Evolutionary conservation across 495 filamentous ascomycete genomes (phyloP), one percentile per base, ranked within the genome.

Genomic region (Chaetomidium leptoderma): DNA sequence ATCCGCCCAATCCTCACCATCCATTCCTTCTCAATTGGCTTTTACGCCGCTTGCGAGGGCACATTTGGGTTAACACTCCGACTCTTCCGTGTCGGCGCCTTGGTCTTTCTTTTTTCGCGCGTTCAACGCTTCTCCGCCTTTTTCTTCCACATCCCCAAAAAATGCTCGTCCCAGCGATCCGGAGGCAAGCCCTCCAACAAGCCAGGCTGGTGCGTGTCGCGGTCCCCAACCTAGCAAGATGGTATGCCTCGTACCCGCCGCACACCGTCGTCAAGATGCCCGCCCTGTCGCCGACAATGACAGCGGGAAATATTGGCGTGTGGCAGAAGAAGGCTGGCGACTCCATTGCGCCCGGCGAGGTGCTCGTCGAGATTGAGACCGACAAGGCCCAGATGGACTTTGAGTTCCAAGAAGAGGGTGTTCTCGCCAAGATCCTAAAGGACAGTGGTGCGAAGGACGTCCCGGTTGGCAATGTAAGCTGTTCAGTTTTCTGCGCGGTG

Each of bases 371-470:
- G 80, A 97, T 99, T 70, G 95, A 99, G 79, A 99, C 95, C 68
- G 95, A 99, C 75, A 99, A 99, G 81, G 95, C 95, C 40, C 95
- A 99, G 75, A 99, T 99, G 95, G 95, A 99, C 79, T 99, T 99
- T 67, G 95, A 99, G 74, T 99, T 95, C 74, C 95, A 99, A 74
- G 93, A 99, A 62, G 93, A 99, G 70, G 93, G 95, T 77, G 80
- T 95, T 33, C 77, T 99, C 55, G 95, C 95, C 57, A 97, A 97
- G 83, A 83, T 97, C 58, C 74, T 99, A 72, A 95, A 91, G 77
- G 89, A 96, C 3, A 85, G 85, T 32, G 95, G 95, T 44, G 91
- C 88, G 74, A 97, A 97, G 79, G 95, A 97, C 70, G 81, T 99
- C 61, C 72, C 93, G 36, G 92, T 99, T 66, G 93, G 93, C 71